Evolutionary conservation across 2,329 filamentous ascomycete species (phyloP), one percentile per base, ranked within the genome.

Genomic region (Lachnellula arida): DNA sequence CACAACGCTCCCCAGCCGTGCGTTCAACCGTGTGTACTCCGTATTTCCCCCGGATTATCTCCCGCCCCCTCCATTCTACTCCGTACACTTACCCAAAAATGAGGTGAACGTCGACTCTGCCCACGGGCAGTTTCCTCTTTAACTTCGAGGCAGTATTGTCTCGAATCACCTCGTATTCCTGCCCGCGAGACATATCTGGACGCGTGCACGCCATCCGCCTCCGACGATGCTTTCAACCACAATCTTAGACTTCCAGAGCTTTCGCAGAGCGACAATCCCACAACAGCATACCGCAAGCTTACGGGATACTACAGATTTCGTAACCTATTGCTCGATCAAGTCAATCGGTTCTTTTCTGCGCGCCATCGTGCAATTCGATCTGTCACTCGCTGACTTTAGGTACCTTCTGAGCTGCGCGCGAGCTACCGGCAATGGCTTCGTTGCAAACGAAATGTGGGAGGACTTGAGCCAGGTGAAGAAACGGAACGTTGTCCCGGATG

Each of bases 321-420:
- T 65, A 28, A 23, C 15, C n/a, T 55, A 5, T 65, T 66, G 49
- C 49, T 67, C 5, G 46, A 53, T 6, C 51, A 64, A 15, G 51
- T 66, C 8, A 51, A 51, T 7, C 61, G 63, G 2, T 69, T 81
- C 19, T 63, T 76, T 1, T 58, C 64, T 22, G 67, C 70, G 23
- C 71, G 78, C 46, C 68, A 68, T 14, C 61, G 63, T 7, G 68
- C 66, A 7, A 74, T 73, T 2, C 62, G 71, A 12, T 62, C n/a
- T 81, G 3, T 72, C 72, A 4, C 65, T 79, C 14, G 67, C 70
- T 0, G 79, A 84, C 53, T 82, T 80, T 66, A 75, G 70, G 2
- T 74, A 79, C 56, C 71, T 84, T 4, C 70, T 85, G n/a, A 72
- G 74, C 53, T 78, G 76, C 62, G 78, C 80, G 23, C 71, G 74